Percentiles rank a stretch among this genome's conserved stretches.
These are phyloP conservation scores for Chlorophyllum brunneum DNA, from an alignment of 768 basidiomycete species.

Conservation along the genomic window DNA sequence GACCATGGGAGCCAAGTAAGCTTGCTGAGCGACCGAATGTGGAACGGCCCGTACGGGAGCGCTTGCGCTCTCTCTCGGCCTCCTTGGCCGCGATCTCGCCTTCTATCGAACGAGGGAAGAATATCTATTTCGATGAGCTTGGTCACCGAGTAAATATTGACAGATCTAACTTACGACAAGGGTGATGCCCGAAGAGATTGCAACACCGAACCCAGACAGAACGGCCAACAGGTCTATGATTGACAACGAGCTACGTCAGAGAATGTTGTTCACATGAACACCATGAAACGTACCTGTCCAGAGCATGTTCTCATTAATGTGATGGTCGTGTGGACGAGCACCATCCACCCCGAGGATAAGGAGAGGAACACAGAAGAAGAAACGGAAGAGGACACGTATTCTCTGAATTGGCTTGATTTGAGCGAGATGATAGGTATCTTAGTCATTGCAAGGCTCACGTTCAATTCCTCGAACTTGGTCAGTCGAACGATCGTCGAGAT, in stretches of 20 bases:
- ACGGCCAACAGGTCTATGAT: slow-evolving; percentile 55
- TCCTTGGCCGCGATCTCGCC: slow-evolving; percentile 56
- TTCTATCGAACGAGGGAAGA: slow-evolving; percentile 78
- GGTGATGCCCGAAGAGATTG: slow-evolving; percentile 70
- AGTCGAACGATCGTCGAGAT: slow-evolving; percentile 62
- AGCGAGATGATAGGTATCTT: background rate
- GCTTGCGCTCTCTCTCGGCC: slow-evolving; percentile 37
- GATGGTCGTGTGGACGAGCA: slow-evolving; percentile 45
- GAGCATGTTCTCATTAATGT: slow-evolving; percentile 60
- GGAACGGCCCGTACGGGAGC: slow-evolving; percentile 25
- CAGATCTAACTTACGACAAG: slow-evolving; percentile 50
- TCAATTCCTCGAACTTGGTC: slow-evolving; percentile 78
- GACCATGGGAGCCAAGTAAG: slow-evolving; percentile 15
- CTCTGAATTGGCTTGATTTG: slow-evolving; percentile 34
- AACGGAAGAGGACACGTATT: slow-evolving; percentile 70
- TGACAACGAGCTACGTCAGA: background rate
- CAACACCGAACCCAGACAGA: slow-evolving; percentile 53
- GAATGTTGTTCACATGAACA: background rate
- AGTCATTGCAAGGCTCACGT: slow-evolving; percentile 43
- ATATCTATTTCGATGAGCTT: slow-evolving; percentile 47
- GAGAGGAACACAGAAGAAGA: slow-evolving; percentile 64
- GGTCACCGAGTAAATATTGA: background rate
- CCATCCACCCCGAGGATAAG: slow-evolving; percentile 70
- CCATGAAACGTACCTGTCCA: slow-evolving; percentile 39
- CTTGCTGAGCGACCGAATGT: slow-evolving; percentile 20